Evolutionary conservation across 495 filamentous ascomycete genomes (phyloP), one percentile per base, ranked within the genome.

Genomic region (Penicillium parvum): DNA sequence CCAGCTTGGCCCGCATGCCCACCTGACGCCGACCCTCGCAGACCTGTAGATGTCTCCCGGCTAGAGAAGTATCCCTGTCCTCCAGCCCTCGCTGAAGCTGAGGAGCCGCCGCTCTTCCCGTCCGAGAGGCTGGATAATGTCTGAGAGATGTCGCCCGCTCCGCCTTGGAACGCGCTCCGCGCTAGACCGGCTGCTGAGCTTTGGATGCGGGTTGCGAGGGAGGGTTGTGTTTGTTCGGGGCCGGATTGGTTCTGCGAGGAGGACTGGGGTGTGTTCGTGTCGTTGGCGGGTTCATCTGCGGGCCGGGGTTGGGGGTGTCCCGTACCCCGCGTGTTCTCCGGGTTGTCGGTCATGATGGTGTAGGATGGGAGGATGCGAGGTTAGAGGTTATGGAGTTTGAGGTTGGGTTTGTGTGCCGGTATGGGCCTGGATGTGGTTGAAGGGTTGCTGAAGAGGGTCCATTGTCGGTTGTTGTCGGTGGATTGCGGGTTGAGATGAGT

Each of bases 181-280:
- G 66, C 65, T 25, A 71, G 58, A 0, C 49, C 47, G 4, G 63
- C 40, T 0, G 69, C 69, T 14, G 69, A 73, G 39, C 37, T 51
- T 38, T 73, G 67, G 47, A 73, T 60, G 36, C 67, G 63, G 37
- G 33, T 36, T 46, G 63, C 54, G 7, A 70, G 58, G 5, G 68
- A 65, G 20, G 43, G 38, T 8, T 34, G 20, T 25, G 10, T 20
- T 33, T 27, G 7, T 18, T 19, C 3, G 15, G 14, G 12, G 32
- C 33, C 19, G 29, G 8, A 25, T n/a, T 15, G 26, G 23, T 11
- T 29, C 25, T 28, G 9, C 34, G 16, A 9, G 36, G 36, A 2
- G 36, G 14, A 4, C 8, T 39, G 14, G 38, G 2, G 4, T 32
- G 21, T 26, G 17, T n/a, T 37, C 19, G 35, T 26, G 30, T 23